Percentiles rank a stretch among this genome's conserved stretches.
Evolutionary conservation across 148 eudicot species (phyloP).

Genomic region (Nyssa sinensis): DNA sequence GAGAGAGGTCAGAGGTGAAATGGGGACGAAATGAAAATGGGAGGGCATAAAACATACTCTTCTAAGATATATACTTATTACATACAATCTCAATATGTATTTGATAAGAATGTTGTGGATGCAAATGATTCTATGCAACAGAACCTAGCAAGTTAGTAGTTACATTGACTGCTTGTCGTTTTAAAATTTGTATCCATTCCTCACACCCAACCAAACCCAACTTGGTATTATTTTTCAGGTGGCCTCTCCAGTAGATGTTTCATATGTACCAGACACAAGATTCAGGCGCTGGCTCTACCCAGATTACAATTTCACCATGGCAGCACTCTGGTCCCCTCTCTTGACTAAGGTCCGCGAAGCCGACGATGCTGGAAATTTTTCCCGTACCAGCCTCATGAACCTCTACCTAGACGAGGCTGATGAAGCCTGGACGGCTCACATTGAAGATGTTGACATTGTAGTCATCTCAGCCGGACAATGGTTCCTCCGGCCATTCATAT

Average conservation of each 20-base stretch:
- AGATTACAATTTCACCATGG: constrained; percentile 19
- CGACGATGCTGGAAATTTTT: constrained; percentile 10
- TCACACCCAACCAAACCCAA: not conserved
- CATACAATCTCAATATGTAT: no score
- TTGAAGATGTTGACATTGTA: constrained; percentile 39
- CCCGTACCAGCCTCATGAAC: constrained; percentile 27
- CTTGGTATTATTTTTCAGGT: constrained; percentile 10
- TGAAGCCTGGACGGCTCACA: constrained; percentile 36
- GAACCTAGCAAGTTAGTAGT: no score
- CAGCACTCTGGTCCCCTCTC: constrained; percentile 23
- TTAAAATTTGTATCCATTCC: not conserved
- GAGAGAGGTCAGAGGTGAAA: no score
- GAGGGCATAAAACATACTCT: no score
- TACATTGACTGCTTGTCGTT: not conserved
- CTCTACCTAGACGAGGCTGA: constrained; percentile 44
- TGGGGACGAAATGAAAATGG: no score
- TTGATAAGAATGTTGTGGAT: no score
- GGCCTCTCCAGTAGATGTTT: constrained; percentile 13
- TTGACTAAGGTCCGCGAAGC: constrained; percentile 13
- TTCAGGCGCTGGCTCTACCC: constrained; percentile 22
- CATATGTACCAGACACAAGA: not conserved
- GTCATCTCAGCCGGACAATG: constrained; percentile 49
- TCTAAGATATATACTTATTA: no score
- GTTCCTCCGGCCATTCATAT: constrained; percentile 46
- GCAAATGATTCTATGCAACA: no score